Evolutionary conservation across 31 red algal genomes (phyloP), one percentile per base, ranked within the genome.

Genomic region (Asparagopsis taxiformis): DNA sequence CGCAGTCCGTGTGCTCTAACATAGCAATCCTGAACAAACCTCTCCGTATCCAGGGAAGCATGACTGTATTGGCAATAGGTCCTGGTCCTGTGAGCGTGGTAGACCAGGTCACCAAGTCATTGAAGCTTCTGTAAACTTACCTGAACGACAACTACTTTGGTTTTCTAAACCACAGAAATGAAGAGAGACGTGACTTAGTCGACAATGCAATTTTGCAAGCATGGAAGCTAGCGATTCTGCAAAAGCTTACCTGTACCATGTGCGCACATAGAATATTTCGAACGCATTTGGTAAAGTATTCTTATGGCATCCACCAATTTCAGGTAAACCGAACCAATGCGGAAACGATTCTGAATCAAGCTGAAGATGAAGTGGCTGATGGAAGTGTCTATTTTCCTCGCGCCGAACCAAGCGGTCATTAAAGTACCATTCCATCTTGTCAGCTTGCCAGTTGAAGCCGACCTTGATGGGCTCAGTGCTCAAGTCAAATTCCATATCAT

Each of bases 21-120:
- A 46, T 46, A 13, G 6, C 41, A 46, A 6, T 46, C 6, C n/a
- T 31, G 55, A 29, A n/a, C n/a, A n/a, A 31, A 7, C 15, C 21
- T 24, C 3, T 43, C 11, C 11, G 17, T 23, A 17, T 29, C 19
- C 49, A 89, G 70, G 91, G 91, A 44, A 84, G 64, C 60, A 71
- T 94, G 62, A 94, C 91, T 33, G 91, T 94, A 37, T 53, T 94
- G 0, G 84, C 91, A 20, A 54, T 94, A 11, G 91, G 91, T 3
- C 91, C 91, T 28, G 91, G 72, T 55, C 91, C 91, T 5, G 91
- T 67, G 48, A 71, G 68, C 51, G 24, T 73, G 55, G 73, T 94
- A 19, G 71, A 94, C 61, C 46, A 88, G 38, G 84, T 94, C 25
- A 94, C 91, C 22, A 70, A 70, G 39, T 74, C 80, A 29, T 58